Conservation (phyloP, 164 flowering plant genomes). For the Cinnamomum micranthum region DNA sequence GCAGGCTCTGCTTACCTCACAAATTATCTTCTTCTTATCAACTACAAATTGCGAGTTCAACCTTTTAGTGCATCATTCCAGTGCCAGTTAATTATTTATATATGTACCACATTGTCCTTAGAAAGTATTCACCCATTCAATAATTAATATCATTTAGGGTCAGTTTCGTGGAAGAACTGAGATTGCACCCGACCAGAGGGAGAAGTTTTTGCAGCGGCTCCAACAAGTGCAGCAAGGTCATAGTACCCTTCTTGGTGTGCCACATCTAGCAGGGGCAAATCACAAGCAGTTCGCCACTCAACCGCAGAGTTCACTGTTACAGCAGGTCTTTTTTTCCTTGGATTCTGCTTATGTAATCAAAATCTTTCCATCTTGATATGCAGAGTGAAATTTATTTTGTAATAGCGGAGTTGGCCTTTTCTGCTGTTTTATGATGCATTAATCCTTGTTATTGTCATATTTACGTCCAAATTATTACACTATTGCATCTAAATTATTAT, state of each 20-base stretch:
- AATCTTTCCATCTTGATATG: not conserved
- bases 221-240: constrained; percentile 86
- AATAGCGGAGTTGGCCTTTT: too few species aligned
- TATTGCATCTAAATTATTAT: not conserved
- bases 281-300: not conserved
- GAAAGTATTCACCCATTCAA: not conserved
- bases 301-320: constrained; percentile 3
- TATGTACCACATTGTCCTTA: not conserved
- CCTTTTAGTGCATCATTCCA: not conserved
- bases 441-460: not conserved
- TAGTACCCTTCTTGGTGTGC: constrained; percentile 38
- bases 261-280: constrained; percentile 5
- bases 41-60: not conserved
- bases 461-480: not conserved
- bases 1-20: too few species aligned
- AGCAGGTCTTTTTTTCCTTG: constrained; percentile 11
- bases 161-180: constrained; percentile 90
- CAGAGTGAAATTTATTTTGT: not conserved
- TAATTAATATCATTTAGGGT: constrained; percentile 33
- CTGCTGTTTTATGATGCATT: not conserved
- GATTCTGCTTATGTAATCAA: not conserved
- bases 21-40: not conserved
- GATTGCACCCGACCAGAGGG: constrained; percentile 92
- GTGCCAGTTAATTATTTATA: not conserved
- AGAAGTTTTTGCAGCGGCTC: constrained; percentile 74